A percentile compares a stretch with the other conserved stretches of the same genome.
Evolutionary conservation across 1,139 yeast genomes (phyloP).

Genomic region (Blastobotrys ciferrii): DNA sequence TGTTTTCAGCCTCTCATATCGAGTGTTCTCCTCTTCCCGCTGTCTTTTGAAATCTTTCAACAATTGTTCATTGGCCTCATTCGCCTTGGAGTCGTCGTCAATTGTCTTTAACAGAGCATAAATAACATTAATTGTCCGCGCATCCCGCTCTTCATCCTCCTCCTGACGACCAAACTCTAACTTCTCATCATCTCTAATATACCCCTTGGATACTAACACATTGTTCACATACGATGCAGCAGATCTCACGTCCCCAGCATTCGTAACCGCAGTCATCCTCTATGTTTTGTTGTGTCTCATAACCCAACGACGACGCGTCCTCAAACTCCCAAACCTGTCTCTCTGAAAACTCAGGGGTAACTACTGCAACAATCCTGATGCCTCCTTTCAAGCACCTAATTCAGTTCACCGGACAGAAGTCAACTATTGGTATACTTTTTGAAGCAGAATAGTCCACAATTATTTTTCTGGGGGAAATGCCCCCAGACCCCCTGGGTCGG

Average conservation of each 20-base stretch:
- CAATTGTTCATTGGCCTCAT: conserved; percentile 14
- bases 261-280: conserved; percentile 12
- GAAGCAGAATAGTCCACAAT: too few species aligned
- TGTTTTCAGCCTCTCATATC: conserved; percentile 15
- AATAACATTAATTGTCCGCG: conserved; percentile 30
- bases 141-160: conserved; percentile 22
- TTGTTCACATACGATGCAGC: conserved; percentile 32
- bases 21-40: conserved; percentile 21
- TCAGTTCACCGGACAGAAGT: background rate
- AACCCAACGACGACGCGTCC: background rate
- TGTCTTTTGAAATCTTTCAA: conserved; percentile 20
- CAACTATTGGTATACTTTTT: too few species aligned
- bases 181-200: conserved; percentile 27
- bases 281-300: background rate
- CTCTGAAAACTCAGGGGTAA: background rate
- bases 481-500: too few species aligned
- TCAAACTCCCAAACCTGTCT: conserved; percentile 4
- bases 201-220: conserved; percentile 30
- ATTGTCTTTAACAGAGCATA: conserved; percentile 31
- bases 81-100: conserved; percentile 23
- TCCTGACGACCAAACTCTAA: conserved; percentile 22
- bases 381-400: too few species aligned
- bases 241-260: conserved; percentile 23
- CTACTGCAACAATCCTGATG: too few species aligned
- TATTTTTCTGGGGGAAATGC: too few species aligned